Percentiles rank a stretch among this genome's conserved stretches.
Evolutionary conservation across 768 basidiomycete genomes (phyloP).

Genomic region (Myochromella boudieri): DNA sequence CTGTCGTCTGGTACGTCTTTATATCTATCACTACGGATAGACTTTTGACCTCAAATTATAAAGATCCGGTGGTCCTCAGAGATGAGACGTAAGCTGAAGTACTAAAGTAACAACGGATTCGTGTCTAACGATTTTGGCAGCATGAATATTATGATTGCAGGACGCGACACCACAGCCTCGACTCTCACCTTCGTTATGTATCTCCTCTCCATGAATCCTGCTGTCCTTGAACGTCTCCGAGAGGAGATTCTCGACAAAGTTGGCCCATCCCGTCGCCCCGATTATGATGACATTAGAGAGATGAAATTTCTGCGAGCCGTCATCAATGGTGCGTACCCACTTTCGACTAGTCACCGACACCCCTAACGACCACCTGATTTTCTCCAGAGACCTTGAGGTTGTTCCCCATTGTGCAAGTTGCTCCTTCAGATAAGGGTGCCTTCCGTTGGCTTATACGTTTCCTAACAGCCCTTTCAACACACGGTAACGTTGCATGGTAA

Average conservation of each 20-base stretch:
- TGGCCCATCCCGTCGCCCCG: slow-evolving; percentile 47
- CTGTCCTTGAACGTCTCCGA: slow-evolving; percentile 45
- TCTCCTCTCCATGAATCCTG: slow-evolving; percentile 51
- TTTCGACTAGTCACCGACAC: neutral
- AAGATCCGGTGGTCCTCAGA: slow-evolving; percentile 45
- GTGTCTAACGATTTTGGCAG: slow-evolving; percentile 16
- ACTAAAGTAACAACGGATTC: neutral
- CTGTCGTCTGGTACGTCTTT: slow-evolving; percentile 41
- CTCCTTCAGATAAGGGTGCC: neutral
- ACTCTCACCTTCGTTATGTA: slow-evolving; percentile 43
- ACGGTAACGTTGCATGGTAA: slow-evolving; percentile 27
- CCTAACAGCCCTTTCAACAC: slow-evolving; percentile 45
- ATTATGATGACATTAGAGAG: slow-evolving; percentile 54
- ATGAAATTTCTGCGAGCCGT: slow-evolving; percentile 68
- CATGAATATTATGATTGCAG: slow-evolving; percentile 49
- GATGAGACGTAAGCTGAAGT: slow-evolving; percentile 43
- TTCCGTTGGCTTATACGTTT: neutral
- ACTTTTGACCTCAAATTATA: neutral
- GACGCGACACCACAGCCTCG: slow-evolving; percentile 45
- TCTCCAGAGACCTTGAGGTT: slow-evolving; percentile 50
- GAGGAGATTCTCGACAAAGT: slow-evolving; percentile 56
- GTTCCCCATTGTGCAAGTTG: slow-evolving; percentile 51
- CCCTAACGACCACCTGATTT: neutral
- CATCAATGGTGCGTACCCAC: slow-evolving; percentile 48
- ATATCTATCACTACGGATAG: neutral